A percentile compares a stretch with the other conserved stretches of the same genome.
phyloP scores from a whole-genome alignment of 2,329 filamentous ascomycete genomes.

The Colletotrichum cereale region DNA sequence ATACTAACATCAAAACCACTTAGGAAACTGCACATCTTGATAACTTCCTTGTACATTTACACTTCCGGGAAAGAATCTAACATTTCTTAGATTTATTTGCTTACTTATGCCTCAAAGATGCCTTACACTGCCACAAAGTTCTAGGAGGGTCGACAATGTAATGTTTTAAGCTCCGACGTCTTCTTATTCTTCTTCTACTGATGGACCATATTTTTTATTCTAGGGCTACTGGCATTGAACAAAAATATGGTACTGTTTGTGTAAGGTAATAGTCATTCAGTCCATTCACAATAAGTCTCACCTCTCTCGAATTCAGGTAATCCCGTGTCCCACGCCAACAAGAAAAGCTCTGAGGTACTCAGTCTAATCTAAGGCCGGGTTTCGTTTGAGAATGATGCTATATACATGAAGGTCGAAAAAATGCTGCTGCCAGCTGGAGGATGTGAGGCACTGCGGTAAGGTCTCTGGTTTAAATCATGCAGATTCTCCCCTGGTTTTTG shows the following conservation, averaged over 20 bases:
- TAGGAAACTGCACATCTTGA: no score
- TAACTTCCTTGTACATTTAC: no score
- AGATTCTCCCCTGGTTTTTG: neutral
- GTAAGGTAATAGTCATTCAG: neutral
- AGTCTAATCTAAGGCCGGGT: neutral
- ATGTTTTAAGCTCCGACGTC: rapidly evolving
- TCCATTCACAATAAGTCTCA: neutral
- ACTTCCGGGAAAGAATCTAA: no score
- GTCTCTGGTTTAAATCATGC: no score
- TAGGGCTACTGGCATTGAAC: neutral
- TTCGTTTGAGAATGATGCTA: neutral
- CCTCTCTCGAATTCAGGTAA: neutral
- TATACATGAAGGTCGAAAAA: neutral
- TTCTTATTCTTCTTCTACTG: neutral
- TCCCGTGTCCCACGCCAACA: no score
- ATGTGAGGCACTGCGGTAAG: neutral
- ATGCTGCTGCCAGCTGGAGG: neutral
- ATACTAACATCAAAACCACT: no score
- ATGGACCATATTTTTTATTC: neutral
- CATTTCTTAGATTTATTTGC: no score
- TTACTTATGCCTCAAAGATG: no score
- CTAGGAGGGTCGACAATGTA: neutral
- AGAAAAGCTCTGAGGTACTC: neutral
- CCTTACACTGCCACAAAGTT: no score
- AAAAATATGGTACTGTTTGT: neutral